Conservation (phyloP, 345 rosid genomes). For the Sonneratia caseolaris region DNA sequence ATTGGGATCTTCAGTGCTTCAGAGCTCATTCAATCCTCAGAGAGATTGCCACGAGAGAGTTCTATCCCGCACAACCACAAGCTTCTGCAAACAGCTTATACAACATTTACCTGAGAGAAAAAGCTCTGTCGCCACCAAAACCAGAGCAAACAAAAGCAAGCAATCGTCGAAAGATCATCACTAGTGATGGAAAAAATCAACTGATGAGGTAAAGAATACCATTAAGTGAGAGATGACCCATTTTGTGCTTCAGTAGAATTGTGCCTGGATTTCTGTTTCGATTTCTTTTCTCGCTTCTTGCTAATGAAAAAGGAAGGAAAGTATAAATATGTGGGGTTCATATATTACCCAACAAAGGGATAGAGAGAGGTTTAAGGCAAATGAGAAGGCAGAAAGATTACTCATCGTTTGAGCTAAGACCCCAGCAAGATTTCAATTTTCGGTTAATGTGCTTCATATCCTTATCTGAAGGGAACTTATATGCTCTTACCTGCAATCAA, state of each 20-base stretch:
- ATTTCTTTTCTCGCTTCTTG: conserved; percentile 88
- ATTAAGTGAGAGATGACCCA: conserved; percentile 18
- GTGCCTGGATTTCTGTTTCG: conserved; percentile 68
- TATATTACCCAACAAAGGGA: neutral
- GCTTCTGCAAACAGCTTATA: neutral
- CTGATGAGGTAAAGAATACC: conserved; percentile 5
- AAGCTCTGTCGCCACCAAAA: neutral
- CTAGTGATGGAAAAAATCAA: neutral
- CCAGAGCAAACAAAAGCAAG: neutral
- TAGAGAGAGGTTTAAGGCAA: neutral
- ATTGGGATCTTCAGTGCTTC: neutral
- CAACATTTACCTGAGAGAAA: neutral
- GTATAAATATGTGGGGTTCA: neutral
- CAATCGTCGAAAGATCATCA: neutral
- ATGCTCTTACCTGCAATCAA: conserved; percentile 40
- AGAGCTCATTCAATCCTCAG: neutral
- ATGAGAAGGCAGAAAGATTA: conserved; percentile 19
- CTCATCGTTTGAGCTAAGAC: conserved; percentile 77
- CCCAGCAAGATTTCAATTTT: conserved; percentile 87
- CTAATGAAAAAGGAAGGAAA: conserved; percentile 19
- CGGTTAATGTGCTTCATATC: conserved; percentile 96
- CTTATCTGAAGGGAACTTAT: conserved; percentile 75
- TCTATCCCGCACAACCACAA: neutral
- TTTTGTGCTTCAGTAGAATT: conserved; percentile 37
- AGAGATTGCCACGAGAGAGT: neutral